Conservation (phyloP, 169 alveolate genomes). For the Plasmodium sp. region DNA sequence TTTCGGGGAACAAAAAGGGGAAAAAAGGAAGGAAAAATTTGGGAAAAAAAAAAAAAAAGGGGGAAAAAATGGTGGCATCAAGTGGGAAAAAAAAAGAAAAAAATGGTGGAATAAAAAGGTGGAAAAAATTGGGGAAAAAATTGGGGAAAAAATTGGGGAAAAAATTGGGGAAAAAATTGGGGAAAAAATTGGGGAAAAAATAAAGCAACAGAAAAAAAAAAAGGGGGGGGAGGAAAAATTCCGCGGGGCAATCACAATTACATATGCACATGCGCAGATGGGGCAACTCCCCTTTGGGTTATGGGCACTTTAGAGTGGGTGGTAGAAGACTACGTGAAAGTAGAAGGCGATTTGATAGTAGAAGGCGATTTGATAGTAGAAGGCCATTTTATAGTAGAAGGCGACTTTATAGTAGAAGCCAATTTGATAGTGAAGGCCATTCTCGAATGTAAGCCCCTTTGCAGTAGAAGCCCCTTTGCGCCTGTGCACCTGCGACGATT, state of each 20-base stretch:
- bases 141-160: too few relatives aligned
- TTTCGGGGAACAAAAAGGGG: not conserved
- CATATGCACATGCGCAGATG: not conserved
- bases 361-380: too few relatives aligned
- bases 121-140: too few relatives aligned
- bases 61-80: not conserved
- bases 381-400: too few relatives aligned
- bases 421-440: not conserved
- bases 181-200: too few relatives aligned
- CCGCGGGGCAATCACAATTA: not conserved
- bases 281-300: not conserved
- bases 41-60: not conserved
- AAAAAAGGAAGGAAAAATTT: too few relatives aligned
- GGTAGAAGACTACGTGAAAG: not conserved
- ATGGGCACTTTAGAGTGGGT: not conserved
- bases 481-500: not conserved
- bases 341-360: not conserved
- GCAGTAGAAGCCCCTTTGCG: not conserved
- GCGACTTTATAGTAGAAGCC: too few relatives aligned
- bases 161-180: too few relatives aligned
- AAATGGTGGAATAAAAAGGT: too few relatives aligned
- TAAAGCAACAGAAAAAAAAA: not conserved
- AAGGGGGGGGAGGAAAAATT: not conserved
- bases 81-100: too few relatives aligned
- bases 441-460: not conserved